Base-by-base conservation (phyloP, 2,329 filamentous ascomycete species). In the Hypoxylon sp. region DNA sequence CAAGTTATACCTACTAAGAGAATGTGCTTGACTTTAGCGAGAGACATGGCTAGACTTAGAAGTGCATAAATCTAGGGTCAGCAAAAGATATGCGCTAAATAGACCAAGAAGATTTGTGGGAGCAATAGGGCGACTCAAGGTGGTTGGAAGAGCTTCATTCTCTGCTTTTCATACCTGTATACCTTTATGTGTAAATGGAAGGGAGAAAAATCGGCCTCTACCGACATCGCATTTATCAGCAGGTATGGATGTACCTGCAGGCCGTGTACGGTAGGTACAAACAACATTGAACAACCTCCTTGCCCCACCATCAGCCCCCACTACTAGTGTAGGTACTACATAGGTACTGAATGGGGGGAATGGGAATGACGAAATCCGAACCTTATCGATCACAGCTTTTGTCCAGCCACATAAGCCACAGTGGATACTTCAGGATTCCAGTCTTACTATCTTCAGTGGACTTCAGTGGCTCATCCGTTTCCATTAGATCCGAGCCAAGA, bases 11-110 rank as follows among this genome's bases (percentile, higher is more conserved):
- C 35, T 82, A 93, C 92, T 74, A 96, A 87, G 71, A 94, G 85
- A 70, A 96, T 91, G 78, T 94, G 90, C 76, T 93, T 91, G 76
- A 95, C 87, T 74, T 91, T 90, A 59, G 87, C 80, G 29, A 92
- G 84, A 67, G 90, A 91, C 89, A 92, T 92, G 31, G 73, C 47
- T 81, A 46, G 35, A 52, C 24, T 46, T 26, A 22, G 17, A 63
- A 19, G 42, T 19, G 17, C 33, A 37, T 59, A 42, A 19, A 35
- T 22, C n/a, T 33, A 37, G 10, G 10, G 5, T 62, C 19, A 17
- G 55, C 10, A 48, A 29, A 47, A 10, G n/a, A 42, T 47, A 50
- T 58, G 54, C 24, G 22, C n/a, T 31, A 54, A 50, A 13, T 44
- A 22, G 9, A 48, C 29, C 5, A 66, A 37, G 13, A 48, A 13